Evolutionary conservation across 1,284 basidiomycete species (phyloP).

Genomic region (Boletus semigastroideus): DNA sequence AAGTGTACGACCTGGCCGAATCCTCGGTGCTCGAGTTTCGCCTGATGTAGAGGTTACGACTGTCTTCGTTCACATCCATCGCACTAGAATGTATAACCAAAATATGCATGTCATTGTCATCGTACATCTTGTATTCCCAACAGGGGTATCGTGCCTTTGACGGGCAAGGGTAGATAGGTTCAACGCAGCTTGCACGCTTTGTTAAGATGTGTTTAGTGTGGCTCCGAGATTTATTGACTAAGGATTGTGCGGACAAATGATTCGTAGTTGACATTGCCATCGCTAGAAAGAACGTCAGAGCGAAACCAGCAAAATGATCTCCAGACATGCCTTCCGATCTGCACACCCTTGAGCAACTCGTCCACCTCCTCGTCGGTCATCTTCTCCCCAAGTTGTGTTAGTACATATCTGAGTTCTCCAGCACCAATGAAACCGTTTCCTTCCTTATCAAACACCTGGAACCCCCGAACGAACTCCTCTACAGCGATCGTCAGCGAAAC

Average conservation of each 20-base stretch:
- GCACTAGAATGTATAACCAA: no score
- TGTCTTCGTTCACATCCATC: no score
- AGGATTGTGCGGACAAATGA: slow-evolving; percentile 43
- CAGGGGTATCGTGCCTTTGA: no score
- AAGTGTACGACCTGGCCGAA: slow-evolving; percentile 28
- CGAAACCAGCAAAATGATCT: not conserved
- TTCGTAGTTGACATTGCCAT: slow-evolving; percentile 97
- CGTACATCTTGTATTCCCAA: no score
- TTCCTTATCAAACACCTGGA: slow-evolving; percentile 99
- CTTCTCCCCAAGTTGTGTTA: slow-evolving; percentile 42
- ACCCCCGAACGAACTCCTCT: slow-evolving; percentile 99
- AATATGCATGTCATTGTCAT: no score
- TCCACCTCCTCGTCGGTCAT: slow-evolving; percentile 98
- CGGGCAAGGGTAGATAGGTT: no score
- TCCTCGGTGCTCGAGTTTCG: slow-evolving; percentile 26
- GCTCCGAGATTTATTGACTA: slow-evolving; percentile 20
- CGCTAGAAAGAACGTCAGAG: slow-evolving; percentile 48
- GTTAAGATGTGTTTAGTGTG: no score
- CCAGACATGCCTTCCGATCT: slow-evolving; percentile 74
- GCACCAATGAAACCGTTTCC: slow-evolving; percentile 86
- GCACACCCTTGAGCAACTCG: slow-evolving; percentile 93
- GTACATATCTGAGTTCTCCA: slow-evolving; percentile 26
- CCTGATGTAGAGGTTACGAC: slow-evolving; percentile 1
- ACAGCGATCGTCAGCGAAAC: slow-evolving; percentile 1
- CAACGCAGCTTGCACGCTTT: no score